Evolutionary conservation across 768 basidiomycete genomes (phyloP), one percentile per base, ranked within the genome.

Genomic region (Russula sp.): DNA sequence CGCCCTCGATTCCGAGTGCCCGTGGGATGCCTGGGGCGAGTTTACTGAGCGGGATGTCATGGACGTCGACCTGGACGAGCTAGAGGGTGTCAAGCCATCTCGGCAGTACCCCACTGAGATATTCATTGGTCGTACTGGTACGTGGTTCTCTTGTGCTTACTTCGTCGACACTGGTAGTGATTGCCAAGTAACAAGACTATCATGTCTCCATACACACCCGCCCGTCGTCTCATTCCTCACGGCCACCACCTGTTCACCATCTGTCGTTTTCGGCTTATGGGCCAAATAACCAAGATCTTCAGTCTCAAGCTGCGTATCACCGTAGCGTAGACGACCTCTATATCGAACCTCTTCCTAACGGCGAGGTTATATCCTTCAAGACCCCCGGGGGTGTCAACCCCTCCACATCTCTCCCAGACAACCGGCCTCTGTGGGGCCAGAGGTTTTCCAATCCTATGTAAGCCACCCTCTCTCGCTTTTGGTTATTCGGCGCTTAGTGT

Each of bases 221-320:
- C 22, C 78, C 82, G 0, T 69, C 74, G 22, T 70, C 76, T 1
- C 64, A 73, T 4, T 72, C 75, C 3, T 71, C 73, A 27, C 72
- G 73, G 8, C 73, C 71, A 18, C 71, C 80, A 6, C 82, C 80
- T 22, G 77, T 84, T 13, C 96, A 98, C 69, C 90, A 90, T 57
- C 81, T 98, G 16, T 85, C 87, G 0, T 97, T 94, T 74, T 96
- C 95, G 0, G 84, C 87, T 0, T 98, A 98, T 73, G 92, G 94
- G 0, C 94, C 96, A 6, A 95, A 95, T 72, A 93, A 89, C 70
- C 86, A 88, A 73, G 91, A 95, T 71, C 84, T 82, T 66, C 75
- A 81, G 8, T 70, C 86, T 13, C 94, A 96, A 70, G 75, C 83
- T 5, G 72, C 82, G 10, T 98, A 96, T 77, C 80, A 79, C 7